Conservation (phyloP, 2,329 filamentous ascomycete genomes). For the Sphaerostilbella broomeana region DNA sequence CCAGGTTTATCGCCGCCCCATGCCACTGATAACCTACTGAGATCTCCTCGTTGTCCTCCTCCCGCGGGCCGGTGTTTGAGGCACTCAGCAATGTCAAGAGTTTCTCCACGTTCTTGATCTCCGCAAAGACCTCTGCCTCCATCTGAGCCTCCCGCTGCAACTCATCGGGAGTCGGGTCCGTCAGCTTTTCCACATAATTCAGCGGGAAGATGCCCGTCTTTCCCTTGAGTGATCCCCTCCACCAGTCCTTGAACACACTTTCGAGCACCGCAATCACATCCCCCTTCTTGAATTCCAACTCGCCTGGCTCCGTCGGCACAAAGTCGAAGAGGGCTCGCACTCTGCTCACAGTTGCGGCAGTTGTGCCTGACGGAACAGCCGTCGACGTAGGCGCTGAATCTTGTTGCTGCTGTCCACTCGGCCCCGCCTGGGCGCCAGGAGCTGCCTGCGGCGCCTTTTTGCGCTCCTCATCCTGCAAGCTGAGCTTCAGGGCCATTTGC, state of each 20-base stretch:
- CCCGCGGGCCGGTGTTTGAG: constrained; percentile 68
- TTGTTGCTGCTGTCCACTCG: constrained; percentile 29
- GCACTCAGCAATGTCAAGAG: constrained; percentile 86
- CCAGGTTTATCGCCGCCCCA: not conserved
- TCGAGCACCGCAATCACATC: constrained; percentile 96
- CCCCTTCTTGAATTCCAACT: constrained; percentile 92
- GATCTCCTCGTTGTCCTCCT: constrained; percentile 95
- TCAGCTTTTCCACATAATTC: constrained; percentile 97
- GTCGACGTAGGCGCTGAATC: constrained; percentile 37
- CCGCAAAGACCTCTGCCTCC: constrained; percentile 65
- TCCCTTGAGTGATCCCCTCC: constrained; percentile 89
- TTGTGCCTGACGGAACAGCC: constrained; percentile 72
- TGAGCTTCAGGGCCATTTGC: constrained; percentile 90
- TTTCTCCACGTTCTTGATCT: constrained; percentile 59
- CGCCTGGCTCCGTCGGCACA: constrained; percentile 84
- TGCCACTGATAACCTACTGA: constrained; percentile 47
- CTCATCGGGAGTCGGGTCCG: constrained; percentile 91
- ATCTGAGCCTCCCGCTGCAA: constrained; percentile 92
- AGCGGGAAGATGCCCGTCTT: constrained; percentile 97
- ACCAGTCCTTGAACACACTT: constrained; percentile 99
- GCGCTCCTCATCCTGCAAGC: constrained; percentile 76
- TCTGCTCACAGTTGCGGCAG: constrained; percentile 89
- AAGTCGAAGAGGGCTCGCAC: constrained; percentile 95
- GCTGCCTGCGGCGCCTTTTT: constrained; percentile 42
- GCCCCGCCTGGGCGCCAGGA: constrained; percentile 25